These are phyloP conservation scores for Arachis hypogaea DNA, from an alignment of 306 rosid species.

Conservation along the genomic window DNA sequence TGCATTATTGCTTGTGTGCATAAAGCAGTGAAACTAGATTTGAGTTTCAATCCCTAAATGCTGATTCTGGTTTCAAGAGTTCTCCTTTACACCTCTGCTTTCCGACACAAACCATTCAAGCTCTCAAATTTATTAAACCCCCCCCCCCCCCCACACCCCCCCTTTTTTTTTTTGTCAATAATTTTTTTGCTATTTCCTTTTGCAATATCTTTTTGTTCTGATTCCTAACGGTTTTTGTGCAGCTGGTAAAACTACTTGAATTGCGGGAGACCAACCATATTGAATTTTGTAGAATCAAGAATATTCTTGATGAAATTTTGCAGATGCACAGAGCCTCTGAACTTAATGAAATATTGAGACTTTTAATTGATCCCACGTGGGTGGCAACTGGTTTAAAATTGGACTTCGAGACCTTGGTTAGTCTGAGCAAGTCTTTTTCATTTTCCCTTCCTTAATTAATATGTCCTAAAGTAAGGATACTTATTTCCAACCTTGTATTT, in stretches of 20 bases:
- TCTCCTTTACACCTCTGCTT: too few species aligned
- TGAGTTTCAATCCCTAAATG: too few species aligned
- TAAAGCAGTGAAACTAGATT: too few species aligned
- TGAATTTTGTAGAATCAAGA: slow-evolving; percentile 91
- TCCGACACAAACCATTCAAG: too few species aligned
- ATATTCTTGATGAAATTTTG: slow-evolving; percentile 82
- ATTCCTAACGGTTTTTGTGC: slow-evolving; percentile 46
- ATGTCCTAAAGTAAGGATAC: too few species aligned
- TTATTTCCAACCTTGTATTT: neutral
- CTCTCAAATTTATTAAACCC: too few species aligned
- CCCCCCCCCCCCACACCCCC: neutral
- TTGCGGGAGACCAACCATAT: slow-evolving; percentile 91
- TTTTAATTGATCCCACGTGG: slow-evolving; percentile 88
- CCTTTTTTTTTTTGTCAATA: neutral
- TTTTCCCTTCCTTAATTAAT: neutral
- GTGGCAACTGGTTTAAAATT: slow-evolving; percentile 87
- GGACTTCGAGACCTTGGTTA: slow-evolving; percentile 77
- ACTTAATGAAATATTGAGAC: slow-evolving; percentile 71
- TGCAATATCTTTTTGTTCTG: slow-evolving; percentile 31
- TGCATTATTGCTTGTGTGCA: too few species aligned
- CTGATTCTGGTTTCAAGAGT: too few species aligned
- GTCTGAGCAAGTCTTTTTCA: slow-evolving; percentile 37
- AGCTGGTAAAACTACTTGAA: slow-evolving; percentile 98
- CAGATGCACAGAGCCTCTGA: slow-evolving; percentile 66
- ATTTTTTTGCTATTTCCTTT: slow-evolving; percentile 17